Conservation (phyloP, 441 rosid species). For the Euphorbia celastroides region DNA sequence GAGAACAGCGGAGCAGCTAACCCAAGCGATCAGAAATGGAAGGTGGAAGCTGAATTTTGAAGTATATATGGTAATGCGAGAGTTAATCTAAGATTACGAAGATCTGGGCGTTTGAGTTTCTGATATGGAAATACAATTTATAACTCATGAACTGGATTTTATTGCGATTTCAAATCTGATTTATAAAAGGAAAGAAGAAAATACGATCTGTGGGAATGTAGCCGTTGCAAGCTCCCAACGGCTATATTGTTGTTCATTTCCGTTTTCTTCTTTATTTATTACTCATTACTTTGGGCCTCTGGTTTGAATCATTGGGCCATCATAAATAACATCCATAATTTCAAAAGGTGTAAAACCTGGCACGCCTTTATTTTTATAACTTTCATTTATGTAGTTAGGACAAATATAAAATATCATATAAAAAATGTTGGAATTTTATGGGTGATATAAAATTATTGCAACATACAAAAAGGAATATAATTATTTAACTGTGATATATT, state of each 20-base stretch:
- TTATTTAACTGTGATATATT: no score
- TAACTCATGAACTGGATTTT: background rate
- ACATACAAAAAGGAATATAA: no score
- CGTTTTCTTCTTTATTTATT: background rate
- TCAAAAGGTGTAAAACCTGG: no score
- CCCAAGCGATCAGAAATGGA: slow-evolving; percentile 6
- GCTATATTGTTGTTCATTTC: background rate
- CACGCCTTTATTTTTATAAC: no score
- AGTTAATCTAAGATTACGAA: slow-evolving; percentile 12
- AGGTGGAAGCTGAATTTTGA: background rate
- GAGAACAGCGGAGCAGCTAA: background rate
- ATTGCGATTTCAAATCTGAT: background rate
- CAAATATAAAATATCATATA: no score
- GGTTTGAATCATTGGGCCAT: background rate
- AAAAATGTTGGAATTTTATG: no score
- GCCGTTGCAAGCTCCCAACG: background rate
- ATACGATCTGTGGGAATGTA: background rate
- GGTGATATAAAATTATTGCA: no score
- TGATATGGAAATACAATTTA: background rate
- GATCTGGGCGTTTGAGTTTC: background rate
- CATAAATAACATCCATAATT: background rate
- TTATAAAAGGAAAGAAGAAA: background rate
- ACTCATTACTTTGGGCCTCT: background rate
- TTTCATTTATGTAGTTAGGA: no score
- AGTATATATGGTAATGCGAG: slow-evolving; percentile 6